phyloP scores from a whole-genome alignment of 2,329 filamentous ascomycete genomes.

The Pyrenophora teres region DNA sequence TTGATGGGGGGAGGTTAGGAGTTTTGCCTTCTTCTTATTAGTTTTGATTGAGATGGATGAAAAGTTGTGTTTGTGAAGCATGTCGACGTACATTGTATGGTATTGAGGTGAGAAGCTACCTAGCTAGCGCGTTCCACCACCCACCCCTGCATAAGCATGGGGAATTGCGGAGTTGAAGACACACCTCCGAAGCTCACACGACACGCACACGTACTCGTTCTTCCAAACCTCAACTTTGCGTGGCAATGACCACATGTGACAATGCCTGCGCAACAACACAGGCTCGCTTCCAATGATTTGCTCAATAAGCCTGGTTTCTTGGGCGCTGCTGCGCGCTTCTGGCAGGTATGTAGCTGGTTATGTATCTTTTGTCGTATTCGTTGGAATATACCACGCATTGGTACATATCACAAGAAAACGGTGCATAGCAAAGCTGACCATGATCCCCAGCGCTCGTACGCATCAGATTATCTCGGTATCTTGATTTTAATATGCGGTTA shows the following conservation, averaged over 20 bases:
- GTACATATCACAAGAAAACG: not conserved
- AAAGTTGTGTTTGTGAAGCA: too few species aligned
- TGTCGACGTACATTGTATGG: too few species aligned
- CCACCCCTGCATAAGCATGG: slow-evolving; percentile 8
- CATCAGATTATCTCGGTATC: slow-evolving; percentile 85
- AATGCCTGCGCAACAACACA: slow-evolving; percentile 40
- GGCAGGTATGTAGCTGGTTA: slow-evolving; percentile 45
- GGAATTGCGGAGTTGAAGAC: slow-evolving; percentile 26
- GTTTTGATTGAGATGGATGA: slow-evolving; percentile 5
- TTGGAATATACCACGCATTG: too few species aligned
- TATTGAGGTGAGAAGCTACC: not conserved
- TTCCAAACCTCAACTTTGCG: slow-evolving; percentile 14
- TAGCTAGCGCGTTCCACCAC: not conserved
- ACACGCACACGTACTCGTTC: not conserved
- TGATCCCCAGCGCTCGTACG: slow-evolving; percentile 71
- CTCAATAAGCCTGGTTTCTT: slow-evolving; percentile 46
- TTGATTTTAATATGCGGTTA: slow-evolving; percentile 70
- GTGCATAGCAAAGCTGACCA: not conserved
- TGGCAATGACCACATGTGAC: slow-evolving; percentile 7
- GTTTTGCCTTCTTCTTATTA: slow-evolving; percentile 62
- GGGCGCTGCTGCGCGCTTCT: slow-evolving; percentile 58
- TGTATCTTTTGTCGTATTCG: too few species aligned
- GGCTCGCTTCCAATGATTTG: slow-evolving; percentile 32
- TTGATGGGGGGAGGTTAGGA: slow-evolving; percentile 66
- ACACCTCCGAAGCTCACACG: slow-evolving; percentile 22